These are phyloP conservation scores for Carallia pectinifolia DNA, from an alignment of 345 rosid genomes.

Conservation along the genomic window DNA sequence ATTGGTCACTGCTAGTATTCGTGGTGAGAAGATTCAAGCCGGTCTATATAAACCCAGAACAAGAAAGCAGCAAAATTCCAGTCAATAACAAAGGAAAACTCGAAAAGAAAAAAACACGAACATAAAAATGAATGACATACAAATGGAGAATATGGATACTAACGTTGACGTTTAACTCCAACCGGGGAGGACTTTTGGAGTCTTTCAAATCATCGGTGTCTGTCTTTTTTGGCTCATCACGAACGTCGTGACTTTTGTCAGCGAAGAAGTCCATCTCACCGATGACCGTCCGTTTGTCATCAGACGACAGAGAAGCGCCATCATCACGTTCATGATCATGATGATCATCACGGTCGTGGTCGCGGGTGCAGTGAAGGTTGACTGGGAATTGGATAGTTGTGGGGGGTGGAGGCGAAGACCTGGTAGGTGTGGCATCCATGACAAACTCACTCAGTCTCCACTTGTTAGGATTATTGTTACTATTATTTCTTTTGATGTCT, in stretches of 20 bases:
- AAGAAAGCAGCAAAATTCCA: not conserved
- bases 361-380: slow-evolving; percentile 24
- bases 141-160: not conserved
- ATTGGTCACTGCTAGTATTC: slow-evolving; percentile 59
- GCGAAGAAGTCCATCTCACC: slow-evolving; percentile 63
- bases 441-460: not conserved
- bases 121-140: not conserved
- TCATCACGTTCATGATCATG: not conserved
- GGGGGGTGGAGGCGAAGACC: slow-evolving; percentile 31
- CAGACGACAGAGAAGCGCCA: slow-evolving; percentile 6
- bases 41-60: slow-evolving; percentile 35
- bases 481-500: not conserved
- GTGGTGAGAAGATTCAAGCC: slow-evolving; percentile 61
- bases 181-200: slow-evolving; percentile 12
- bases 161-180: slow-evolving; percentile 48
- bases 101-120: not conserved
- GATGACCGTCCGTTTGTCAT: slow-evolving; percentile 28
- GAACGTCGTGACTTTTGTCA: slow-evolving; percentile 16
- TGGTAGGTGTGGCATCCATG: slow-evolving; percentile 19
- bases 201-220: not conserved
- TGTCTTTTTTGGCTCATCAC: not conserved
- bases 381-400: slow-evolving; percentile 48
- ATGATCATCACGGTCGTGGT: not conserved
- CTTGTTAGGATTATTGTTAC: not conserved
- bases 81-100: not conserved